Evolutionary conservation across 495 filamentous ascomycete species (phyloP), one percentile per base, ranked within the genome.

Genomic region (Acidomyces sp.): DNA sequence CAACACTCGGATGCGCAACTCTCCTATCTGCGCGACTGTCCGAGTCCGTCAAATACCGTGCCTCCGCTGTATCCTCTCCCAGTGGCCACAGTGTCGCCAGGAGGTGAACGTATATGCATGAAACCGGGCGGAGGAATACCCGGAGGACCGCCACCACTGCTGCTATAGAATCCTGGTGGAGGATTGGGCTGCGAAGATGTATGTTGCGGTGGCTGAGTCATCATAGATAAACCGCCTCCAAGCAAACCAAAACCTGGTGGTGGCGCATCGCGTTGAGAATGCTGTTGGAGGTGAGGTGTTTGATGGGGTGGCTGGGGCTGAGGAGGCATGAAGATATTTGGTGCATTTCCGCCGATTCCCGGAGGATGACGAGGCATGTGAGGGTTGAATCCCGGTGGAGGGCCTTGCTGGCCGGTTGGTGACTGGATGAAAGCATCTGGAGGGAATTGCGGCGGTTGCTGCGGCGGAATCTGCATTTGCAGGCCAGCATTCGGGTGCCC

Each of bases 341-440:
- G 48, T 12, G 35, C 34, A 19, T 35, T 39, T n/a, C n/a, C n/a
- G 38, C 43, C 31, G 21, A 51, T 33, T 5, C 48, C 48, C 2
- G 48, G 48, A 18, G 42, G 48, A 20, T 51, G 48, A 4, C 48
- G 42, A 9, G 47, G 35, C 43, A 51, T 46, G 18, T 42, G 43
- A 2, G 37, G 42, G 21, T 42, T 37, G 43, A 46, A 46, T 3
- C 43, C 43, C 16, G 48, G 48, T 2, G 48, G 48, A 10, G 48
- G 37, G 6, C 28, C 30, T 28, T 39, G 24, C 9, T 5, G 37
- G 10, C 16, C 6, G 2, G 20, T 16, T 5, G 47, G 47, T 1
- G 43, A 42, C 30, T 46, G 43, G 31, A 51, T 6, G 39, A 32
- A 46, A 2, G 41, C 43, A 2, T 19, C 36, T 23, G 48, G 48